Percentiles rank a stretch among this genome's conserved stretches.
Conservation (phyloP, 139 green algal species). For the Chlamydomonas urium region DNA sequence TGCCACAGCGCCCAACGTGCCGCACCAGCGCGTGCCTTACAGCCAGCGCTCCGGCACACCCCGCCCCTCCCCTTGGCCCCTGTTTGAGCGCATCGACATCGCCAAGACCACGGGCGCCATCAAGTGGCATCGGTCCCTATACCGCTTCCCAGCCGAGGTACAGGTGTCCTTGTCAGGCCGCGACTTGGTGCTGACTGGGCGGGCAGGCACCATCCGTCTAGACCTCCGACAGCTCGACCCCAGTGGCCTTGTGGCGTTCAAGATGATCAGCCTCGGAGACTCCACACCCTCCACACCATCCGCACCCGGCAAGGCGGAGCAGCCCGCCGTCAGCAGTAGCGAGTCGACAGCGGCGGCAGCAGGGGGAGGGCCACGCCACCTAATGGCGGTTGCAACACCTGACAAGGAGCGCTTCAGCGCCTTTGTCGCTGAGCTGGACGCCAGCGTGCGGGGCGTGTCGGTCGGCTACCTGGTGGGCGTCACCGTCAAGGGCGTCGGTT, state of each 20-base stretch:
- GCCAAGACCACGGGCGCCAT: background rate
- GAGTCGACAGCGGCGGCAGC: background rate
- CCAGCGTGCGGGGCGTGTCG: constrained; percentile 41
- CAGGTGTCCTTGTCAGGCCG: constrained; percentile 1
- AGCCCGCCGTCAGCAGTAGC: background rate
- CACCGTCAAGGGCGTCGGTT: constrained; percentile 55
- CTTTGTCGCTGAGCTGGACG: constrained; percentile 30
- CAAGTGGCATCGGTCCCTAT: constrained; percentile 25
- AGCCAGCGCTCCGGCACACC: constrained; percentile 15
- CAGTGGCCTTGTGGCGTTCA: constrained; percentile 38
- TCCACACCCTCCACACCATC: background rate
- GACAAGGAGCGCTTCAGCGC: constrained; percentile 29
- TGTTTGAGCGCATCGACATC: constrained; percentile 23
- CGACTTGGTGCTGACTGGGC: constrained; percentile 27
- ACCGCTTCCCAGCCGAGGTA: constrained; percentile 31
- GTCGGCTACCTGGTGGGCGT: constrained; percentile 50
- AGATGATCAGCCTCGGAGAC: constrained; percentile 9
- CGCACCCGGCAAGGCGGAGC: background rate
- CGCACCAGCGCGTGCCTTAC: constrained; percentile 26
- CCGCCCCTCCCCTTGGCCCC: constrained; percentile 26
- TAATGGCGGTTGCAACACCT: constrained; percentile 40
- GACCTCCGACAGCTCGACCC: constrained; percentile 39
- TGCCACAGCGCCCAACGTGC: too few species aligned
- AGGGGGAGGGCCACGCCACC: background rate
- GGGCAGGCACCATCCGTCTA: constrained; percentile 29